These are phyloP conservation scores for Solanum corneliomulleri DNA, from an alignment of 257 asterid species.

Conservation along the genomic window DNA sequence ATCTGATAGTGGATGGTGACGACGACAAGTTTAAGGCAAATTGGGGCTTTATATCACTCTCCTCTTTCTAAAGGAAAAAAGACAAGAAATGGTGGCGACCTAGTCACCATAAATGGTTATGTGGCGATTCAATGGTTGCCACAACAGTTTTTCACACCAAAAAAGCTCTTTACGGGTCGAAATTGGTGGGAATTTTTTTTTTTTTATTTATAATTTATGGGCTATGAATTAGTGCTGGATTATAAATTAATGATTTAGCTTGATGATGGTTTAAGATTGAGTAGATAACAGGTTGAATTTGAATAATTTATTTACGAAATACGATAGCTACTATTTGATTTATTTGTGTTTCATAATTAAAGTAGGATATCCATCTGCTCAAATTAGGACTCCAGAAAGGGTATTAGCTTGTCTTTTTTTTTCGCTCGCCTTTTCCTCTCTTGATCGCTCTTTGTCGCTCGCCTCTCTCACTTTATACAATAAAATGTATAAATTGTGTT, in stretches of 20 bases:
- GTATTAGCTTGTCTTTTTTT: too few species aligned
- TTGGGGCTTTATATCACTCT: background rate
- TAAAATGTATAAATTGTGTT: too few species aligned
- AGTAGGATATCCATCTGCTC: too few species aligned
- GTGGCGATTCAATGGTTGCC: background rate
- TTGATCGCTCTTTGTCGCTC: accelerated
- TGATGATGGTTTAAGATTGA: background rate
- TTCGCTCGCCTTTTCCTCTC: too few species aligned
- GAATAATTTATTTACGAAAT: background rate
- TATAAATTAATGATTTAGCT: too few species aligned
- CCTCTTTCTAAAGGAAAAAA: background rate
- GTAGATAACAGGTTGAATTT: background rate
- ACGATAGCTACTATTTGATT: too few species aligned
- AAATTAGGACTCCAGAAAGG: too few species aligned
- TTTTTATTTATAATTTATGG: background rate
- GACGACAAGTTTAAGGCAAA: background rate
- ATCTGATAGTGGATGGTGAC: background rate
- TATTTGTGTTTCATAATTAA: too few species aligned
- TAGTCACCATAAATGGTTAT: background rate
- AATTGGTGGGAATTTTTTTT: background rate
- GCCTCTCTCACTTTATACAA: too few species aligned
- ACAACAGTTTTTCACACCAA: background rate
- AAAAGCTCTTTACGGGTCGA: background rate
- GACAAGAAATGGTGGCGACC: background rate
- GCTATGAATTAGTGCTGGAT: background rate